Evolutionary conservation across 2,329 filamentous ascomycete species (phyloP).

Genomic region (Sporothrix globosa): DNA sequence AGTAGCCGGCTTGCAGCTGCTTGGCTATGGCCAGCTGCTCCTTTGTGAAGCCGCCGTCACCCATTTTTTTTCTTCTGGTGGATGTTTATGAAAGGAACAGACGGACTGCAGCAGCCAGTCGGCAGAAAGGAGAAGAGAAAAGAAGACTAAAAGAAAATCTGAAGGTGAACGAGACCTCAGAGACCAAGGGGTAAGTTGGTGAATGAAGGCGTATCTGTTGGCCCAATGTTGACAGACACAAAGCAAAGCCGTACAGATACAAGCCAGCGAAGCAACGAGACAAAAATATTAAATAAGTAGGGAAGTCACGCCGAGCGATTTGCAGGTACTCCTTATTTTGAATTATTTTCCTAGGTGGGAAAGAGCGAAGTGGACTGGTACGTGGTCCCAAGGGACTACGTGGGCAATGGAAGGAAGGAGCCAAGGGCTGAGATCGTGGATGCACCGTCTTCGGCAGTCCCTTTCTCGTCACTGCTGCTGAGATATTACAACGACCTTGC

Average conservation of each 20-base stretch:
- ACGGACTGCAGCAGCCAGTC: neutral
- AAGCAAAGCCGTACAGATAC: neutral
- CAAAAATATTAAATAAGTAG: neutral
- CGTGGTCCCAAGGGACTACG: neutral
- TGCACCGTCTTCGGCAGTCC: neutral
- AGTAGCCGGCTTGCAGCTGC: slow-evolving; percentile 31
- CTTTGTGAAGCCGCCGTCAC: slow-evolving; percentile 7
- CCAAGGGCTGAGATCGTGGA: neutral
- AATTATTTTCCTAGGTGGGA: neutral
- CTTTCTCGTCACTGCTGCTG: neutral
- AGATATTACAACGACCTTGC: neutral
- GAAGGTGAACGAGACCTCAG: too few relatives aligned
- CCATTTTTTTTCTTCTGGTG: slow-evolving; percentile 8
- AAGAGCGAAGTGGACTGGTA: neutral
- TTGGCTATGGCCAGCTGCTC: slow-evolving; percentile 35
- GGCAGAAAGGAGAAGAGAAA: too few relatives aligned
- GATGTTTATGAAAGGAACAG: neutral
- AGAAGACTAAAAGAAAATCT: too few relatives aligned
- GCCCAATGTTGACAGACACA: neutral
- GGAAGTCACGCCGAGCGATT: neutral
- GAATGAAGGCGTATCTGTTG: neutral
- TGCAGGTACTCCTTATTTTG: neutral
- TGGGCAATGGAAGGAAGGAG: slow-evolving; percentile 4
- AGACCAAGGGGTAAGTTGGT: neutral
- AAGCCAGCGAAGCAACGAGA: neutral